Base-by-base conservation (phyloP, 805 yeast species). In the Kluyveromyces lactis region DNA sequence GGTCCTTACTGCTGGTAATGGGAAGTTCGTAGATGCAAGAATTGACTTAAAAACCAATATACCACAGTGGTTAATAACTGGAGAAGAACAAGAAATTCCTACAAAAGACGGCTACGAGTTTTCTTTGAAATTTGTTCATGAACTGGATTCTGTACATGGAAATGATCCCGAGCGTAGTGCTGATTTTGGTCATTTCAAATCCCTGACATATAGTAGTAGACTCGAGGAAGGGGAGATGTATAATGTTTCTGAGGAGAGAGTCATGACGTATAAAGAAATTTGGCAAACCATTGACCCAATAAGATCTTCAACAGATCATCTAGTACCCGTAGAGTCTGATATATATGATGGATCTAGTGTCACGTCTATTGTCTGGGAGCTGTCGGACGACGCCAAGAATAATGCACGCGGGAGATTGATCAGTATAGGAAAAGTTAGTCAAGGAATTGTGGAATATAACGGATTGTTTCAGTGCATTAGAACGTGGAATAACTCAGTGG, bases 151-250 rank as follows among this genome's bases (percentile, higher is more conserved):
- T 36, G 9, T 37, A n/a, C 18, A 30, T 18, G 32, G 32, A 6
- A 19, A 30, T 13, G 38, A 35, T 15, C 17, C 33, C 10, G 62
- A 69, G 2, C 79, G 74, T 46, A 48, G 64, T 7, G 62, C 69
- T 2, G 80, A 75, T 45, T 48, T 64, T 7, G 81, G 80, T 0
- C 53, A 62, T 11, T 73, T 75, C 43, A 62, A 63, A 41, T 47
- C 56, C 2, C 47, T 69, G 23, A 62, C 52, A 3, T 58, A 53
- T 12, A 66, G 70, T 6, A 68, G 67, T 36, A 60, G 79, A 31
- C 61, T 62, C 39, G 83, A 77, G 49, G 66, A 68, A 1, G 82
- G 82, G 0, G 42, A 44, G 4, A 73, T 76, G 80, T 42, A 45
- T 2, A 71, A 75, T 48, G 68, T 72, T 0, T 64, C 42, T 2